Evolutionary conservation across 306 rosid species (phyloP).

Genomic region (cucumber (Cucumis sativus)): Cucumber_9930_V3 NC_026657.2:37539001-37539500

Average conservation of each 20-base stretch:
- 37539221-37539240: too few species aligned
- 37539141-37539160: not conserved
- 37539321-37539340: too few species aligned
- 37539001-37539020: not conserved
- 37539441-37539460: too few species aligned
- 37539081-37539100: not conserved
- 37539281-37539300: too few species aligned
- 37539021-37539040: not conserved
- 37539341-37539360: too few species aligned
- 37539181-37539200: not conserved
- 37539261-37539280: not conserved
- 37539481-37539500: too few species aligned
- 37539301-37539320: too few species aligned
- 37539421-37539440: too few species aligned
- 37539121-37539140: not conserved
- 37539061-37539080: not conserved
- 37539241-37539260: not conserved
- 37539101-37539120: not conserved
- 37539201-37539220: not conserved
- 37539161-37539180: not conserved
- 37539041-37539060: not conserved
- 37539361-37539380: too few species aligned
- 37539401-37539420: too few species aligned
- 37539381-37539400: too few species aligned
- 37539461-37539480: too few species aligned